Percentiles rank a stretch among this genome's conserved stretches.
These are phyloP conservation scores for Fusarium sublunatum DNA, from an alignment of 2,329 filamentous ascomycete species.

Conservation along the genomic window DNA sequence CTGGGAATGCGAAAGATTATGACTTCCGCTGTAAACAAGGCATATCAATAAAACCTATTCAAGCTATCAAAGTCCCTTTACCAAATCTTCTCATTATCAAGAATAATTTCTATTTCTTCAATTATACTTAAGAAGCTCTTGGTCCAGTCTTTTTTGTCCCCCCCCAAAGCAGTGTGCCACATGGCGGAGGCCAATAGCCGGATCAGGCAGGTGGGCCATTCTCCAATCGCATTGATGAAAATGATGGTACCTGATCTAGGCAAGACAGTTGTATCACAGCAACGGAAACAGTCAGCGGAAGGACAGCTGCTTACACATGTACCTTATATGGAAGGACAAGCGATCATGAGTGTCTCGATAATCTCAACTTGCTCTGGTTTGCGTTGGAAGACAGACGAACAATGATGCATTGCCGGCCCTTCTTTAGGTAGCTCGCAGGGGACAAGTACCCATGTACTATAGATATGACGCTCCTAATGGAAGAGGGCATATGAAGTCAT, in stretches of 20 bases:
- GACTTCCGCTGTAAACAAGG: too few species aligned
- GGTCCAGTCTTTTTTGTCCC: too few species aligned
- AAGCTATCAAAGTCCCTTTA: too few species aligned
- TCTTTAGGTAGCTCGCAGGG: background rate
- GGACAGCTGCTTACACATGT: background rate
- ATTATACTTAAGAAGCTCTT: too few species aligned
- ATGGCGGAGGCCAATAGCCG: constrained; percentile 17
- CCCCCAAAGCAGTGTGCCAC: constrained; percentile 24
- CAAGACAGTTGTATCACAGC: constrained; percentile 21
- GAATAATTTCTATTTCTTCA: too few species aligned
- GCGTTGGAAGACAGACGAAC: background rate
- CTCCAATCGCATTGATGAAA: constrained; percentile 28
- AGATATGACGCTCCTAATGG: too few species aligned
- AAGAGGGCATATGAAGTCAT: background rate
- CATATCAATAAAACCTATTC: too few species aligned
- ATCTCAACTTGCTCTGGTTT: background rate
- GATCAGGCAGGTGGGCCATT: constrained; percentile 28
- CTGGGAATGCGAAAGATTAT: too few species aligned
- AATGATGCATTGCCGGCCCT: constrained; percentile 1
- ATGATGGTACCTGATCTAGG: constrained; percentile 23
- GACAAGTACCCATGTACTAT: too few species aligned
- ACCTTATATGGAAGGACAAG: constrained; percentile 18
- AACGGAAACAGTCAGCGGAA: constrained; percentile 3
- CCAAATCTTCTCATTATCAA: too few species aligned
- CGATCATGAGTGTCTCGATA: constrained; percentile 5